Evolutionary conservation across 352 stramenopile genomes (phyloP), one percentile per base, ranked within the genome.

Genomic region (Pythium vanterpoolii): DNA sequence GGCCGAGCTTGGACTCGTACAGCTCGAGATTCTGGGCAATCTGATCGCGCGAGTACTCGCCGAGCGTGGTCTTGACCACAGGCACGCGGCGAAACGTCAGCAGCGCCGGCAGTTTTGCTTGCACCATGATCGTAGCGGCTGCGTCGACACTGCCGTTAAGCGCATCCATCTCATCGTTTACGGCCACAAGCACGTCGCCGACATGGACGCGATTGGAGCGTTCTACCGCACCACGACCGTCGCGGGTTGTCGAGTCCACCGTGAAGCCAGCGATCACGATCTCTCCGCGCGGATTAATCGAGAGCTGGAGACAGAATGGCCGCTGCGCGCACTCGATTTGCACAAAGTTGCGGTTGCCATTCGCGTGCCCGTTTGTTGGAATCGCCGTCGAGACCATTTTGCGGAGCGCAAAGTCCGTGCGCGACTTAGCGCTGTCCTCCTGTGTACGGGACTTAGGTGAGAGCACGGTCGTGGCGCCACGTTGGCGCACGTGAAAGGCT

Each of bases 111-210:
- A 90, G 55, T 13, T 73, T 46, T 19, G 78, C 69, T 21, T 59
- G 59, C 36, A 56, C 45, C 28, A 91, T 54, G 36, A 67, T 62
- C 38, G 70, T 45, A 8, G 74, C 62, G 3, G 79, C 73, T 11
- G 66, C 68, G 16, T 85, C 67, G 14, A 87, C 60, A n/a, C 62
- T 88, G 28, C 57, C 57, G n/a, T 42, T 72, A 34, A 78, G 69
- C 38, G 45, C 62, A 27, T 71, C 70, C 51, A 60, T 74, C 16
- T 85, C 66, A 28, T 75, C 70, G 56, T 89, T 85, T 4, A 91
- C 75, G 5, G 64, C 74, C n/a, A 87, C 68, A 9, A 91, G 58
- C n/a, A 86, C 61, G 47, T 91, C 82, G 1, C 79, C 77, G 18
- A 67, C 39, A 3, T 79, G 70, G 11, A 90, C 72, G 3, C 76